These are phyloP conservation scores for Karstenula rhodostoma DNA, from an alignment of 2,329 filamentous ascomycete genomes.

Conservation along the genomic window DNA sequence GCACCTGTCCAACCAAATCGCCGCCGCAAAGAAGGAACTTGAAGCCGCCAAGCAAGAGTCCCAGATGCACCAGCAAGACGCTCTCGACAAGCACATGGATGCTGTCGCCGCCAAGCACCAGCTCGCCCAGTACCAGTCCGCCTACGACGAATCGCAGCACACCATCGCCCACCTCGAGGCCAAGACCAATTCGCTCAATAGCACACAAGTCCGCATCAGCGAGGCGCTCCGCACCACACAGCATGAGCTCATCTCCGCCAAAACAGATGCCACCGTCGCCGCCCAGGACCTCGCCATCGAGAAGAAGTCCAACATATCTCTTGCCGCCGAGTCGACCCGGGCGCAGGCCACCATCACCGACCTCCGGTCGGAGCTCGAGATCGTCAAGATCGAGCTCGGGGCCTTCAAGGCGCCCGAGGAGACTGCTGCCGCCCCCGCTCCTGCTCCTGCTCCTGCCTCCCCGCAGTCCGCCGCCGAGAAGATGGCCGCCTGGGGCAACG, in stretches of 20 bases:
- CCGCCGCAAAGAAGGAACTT: background rate
- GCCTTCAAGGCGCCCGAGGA: background rate
- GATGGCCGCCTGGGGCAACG: background rate
- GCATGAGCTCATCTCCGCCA: background rate
- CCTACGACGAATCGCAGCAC: background rate
- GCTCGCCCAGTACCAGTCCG: background rate
- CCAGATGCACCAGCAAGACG: background rate
- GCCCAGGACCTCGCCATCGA: background rate
- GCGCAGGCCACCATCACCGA: background rate
- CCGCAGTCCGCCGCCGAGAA: background rate
- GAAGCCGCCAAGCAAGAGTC: background rate
- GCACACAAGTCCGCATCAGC: background rate
- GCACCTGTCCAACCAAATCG: no score
- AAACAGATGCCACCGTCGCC: background rate
- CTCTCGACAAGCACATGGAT: background rate
- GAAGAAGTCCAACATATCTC: background rate
- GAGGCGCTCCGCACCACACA: background rate
- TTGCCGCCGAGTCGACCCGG: background rate
- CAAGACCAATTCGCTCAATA: background rate
- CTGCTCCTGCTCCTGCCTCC: background rate
- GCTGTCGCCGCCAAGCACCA: background rate
- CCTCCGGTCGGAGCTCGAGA: background rate
- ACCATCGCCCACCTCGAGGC: background rate
- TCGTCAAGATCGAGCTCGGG: background rate
- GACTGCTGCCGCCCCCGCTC: background rate